Percentiles rank a stretch among this genome's conserved stretches.
phyloP scores from a whole-genome alignment of 2,329 filamentous ascomycete genomes.

The Clonostachys sp. region DNA sequence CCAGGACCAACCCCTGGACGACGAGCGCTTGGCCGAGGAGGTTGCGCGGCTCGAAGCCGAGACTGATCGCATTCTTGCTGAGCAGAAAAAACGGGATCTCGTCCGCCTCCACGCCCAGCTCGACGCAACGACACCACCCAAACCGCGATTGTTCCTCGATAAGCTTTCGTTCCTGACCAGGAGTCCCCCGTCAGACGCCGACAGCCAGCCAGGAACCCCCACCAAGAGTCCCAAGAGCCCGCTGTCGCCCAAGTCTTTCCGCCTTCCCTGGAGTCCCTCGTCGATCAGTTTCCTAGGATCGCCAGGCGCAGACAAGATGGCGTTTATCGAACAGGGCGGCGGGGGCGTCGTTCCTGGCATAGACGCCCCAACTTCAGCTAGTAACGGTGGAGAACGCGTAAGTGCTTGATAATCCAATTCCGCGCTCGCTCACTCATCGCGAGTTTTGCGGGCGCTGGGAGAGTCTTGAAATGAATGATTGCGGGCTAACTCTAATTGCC shows the following conservation, averaged over 20 bases:
- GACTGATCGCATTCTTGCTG: conserved; percentile 40
- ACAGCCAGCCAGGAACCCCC: conserved; percentile 3
- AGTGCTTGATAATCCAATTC: conserved; percentile 20
- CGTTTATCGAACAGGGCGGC: conserved; percentile 37
- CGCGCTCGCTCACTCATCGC: too few relatives aligned
- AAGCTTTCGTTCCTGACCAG: conserved; percentile 41
- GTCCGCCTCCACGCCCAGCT: conserved; percentile 36
- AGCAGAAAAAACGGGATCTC: conserved; percentile 44
- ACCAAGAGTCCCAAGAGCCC: conserved; percentile 17
- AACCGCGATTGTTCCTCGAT: conserved; percentile 36
- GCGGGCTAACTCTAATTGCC: conserved; percentile 3
- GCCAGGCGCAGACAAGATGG: conserved; percentile 14
- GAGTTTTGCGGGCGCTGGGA: too few relatives aligned
- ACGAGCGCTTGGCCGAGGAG: conserved; percentile 22
- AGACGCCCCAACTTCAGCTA: conserved; percentile 76
- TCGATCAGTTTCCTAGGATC: not conserved
- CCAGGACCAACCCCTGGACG: not conserved
- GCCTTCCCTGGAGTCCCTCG: conserved; percentile 13
- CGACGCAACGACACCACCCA: conserved; percentile 18
- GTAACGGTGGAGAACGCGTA: conserved; percentile 74
- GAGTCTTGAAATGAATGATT: not conserved
- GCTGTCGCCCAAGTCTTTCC: conserved; percentile 8
- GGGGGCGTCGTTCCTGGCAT: conserved; percentile 44
- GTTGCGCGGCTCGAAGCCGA: conserved; percentile 40
- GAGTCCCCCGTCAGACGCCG: conserved; percentile 13